Percentiles rank a stretch among this genome's conserved stretches.
phyloP scores from a whole-genome alignment of 2,329 filamentous ascomycete species.

The Cladosporium sp. region DNA sequence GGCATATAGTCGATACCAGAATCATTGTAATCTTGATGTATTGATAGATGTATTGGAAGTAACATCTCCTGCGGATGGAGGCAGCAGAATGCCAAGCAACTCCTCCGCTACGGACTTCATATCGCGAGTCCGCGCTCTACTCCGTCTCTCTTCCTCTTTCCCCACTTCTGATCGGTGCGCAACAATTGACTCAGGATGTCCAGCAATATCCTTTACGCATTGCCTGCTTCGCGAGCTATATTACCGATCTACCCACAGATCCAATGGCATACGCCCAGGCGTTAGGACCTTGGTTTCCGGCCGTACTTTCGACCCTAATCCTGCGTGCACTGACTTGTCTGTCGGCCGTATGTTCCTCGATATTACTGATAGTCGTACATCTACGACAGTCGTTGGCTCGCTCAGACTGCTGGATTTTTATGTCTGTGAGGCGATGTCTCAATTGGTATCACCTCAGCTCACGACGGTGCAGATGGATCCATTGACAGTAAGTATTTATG shows the following conservation, averaged over 20 bases:
- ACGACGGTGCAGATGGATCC: not conserved
- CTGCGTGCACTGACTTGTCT: not conserved
- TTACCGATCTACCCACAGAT: not conserved
- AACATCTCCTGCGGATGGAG: too few relatives aligned
- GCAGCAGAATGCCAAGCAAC: too few relatives aligned
- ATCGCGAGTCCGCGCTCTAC: not conserved
- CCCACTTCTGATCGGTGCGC: not conserved
- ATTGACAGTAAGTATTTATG: not conserved
- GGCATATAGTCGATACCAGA: too few relatives aligned
- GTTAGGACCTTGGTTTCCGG: not conserved
- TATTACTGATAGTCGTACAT: not conserved
- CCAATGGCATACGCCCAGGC: not conserved
- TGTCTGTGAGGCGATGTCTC: not conserved
- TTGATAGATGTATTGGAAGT: too few relatives aligned
- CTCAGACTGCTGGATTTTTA: not conserved
- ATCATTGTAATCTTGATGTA: too few relatives aligned
- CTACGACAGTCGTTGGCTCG: not conserved
- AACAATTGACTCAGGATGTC: not conserved
- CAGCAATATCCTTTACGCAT: not conserved
- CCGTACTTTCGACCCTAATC: not conserved
- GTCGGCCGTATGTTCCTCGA: not conserved
- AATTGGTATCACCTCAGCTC: not conserved
- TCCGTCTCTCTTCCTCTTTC: not conserved
- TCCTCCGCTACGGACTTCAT: too few relatives aligned
- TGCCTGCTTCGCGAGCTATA: not conserved